These are phyloP conservation scores for Botrytis elliptica DNA, from an alignment of 2,329 filamentous ascomycete species.

Conservation along the genomic window DNA sequence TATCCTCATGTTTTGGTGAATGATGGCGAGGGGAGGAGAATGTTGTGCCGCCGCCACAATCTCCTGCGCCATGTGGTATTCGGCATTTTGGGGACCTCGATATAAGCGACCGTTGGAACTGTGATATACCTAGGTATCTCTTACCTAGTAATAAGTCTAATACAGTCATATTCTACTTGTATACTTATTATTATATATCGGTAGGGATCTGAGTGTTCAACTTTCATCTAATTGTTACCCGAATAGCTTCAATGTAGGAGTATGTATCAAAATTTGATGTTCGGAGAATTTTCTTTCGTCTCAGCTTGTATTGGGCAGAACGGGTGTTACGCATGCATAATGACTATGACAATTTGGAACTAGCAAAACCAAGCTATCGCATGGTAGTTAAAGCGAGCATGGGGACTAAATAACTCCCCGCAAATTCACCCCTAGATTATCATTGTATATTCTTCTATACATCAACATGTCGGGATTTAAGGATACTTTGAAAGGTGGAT, in stretches of 20 bases:
- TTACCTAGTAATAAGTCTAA: neutral
- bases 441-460: neutral
- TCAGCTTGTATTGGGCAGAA: neutral
- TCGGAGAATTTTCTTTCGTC: neutral
- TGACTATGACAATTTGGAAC: slow-evolving; percentile 1
- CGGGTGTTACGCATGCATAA: neutral
- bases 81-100: neutral
- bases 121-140: neutral
- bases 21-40: neutral
- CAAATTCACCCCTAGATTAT: slow-evolving; percentile 3
- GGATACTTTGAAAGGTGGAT: slow-evolving; percentile 50
- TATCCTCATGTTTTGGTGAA: neutral
- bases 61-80: neutral
- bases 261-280: neutral
- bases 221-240: neutral
- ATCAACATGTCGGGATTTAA: slow-evolving; percentile 41
- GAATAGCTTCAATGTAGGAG: neutral
- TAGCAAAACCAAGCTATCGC: slow-evolving; percentile 11
- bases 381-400: neutral
- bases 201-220: neutral
- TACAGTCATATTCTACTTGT: neutral
- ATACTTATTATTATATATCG: neutral
- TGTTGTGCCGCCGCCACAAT: neutral
- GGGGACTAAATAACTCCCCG: slow-evolving; percentile 1
- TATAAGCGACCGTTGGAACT: neutral